These are phyloP conservation scores for Lophiotrema nucula DNA, from an alignment of 495 filamentous ascomycete species.

Conservation along the genomic window DNA sequence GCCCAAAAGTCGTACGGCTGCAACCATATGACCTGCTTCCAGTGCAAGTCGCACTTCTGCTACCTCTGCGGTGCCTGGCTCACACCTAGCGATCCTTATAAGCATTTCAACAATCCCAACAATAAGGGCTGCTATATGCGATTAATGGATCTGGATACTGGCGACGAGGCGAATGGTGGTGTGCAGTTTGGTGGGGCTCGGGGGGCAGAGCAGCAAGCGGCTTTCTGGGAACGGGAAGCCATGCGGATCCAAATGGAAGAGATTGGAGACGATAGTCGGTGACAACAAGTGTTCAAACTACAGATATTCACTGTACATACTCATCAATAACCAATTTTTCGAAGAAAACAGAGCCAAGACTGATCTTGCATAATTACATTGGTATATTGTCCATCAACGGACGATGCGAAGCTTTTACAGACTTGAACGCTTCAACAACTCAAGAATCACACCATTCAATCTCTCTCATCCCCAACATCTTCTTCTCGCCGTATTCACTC, in stretches of 20 bases:
- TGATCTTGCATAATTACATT: no score
- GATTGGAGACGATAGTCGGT: no score
- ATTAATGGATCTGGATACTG: slow-evolving; percentile 82
- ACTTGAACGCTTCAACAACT: no score
- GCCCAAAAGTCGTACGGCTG: slow-evolving; percentile 90
- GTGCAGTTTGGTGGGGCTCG: slow-evolving; percentile 19
- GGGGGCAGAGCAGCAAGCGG: slow-evolving; percentile 14
- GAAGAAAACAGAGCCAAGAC: neutral
- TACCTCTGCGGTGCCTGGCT: slow-evolving; percentile 92
- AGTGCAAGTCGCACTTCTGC: slow-evolving; percentile 89
- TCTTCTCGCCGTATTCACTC: no score
- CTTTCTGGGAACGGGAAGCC: slow-evolving; percentile 21
- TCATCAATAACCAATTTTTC: neutral
- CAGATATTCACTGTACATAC: neutral
- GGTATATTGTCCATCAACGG: no score
- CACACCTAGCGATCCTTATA: slow-evolving; percentile 75
- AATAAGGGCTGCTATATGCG: slow-evolving; percentile 71
- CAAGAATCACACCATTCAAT: no score
- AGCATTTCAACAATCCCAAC: slow-evolving; percentile 71
- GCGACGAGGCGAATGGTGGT: slow-evolving; percentile 57
- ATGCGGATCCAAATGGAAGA: slow-evolving; percentile 20
- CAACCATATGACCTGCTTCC: slow-evolving; percentile 96
- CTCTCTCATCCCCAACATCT: no score
- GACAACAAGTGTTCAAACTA: neutral
- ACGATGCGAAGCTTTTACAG: no score